Base-by-base conservation (phyloP, 129 eudicot species). In the Silybum marianum region DNA sequence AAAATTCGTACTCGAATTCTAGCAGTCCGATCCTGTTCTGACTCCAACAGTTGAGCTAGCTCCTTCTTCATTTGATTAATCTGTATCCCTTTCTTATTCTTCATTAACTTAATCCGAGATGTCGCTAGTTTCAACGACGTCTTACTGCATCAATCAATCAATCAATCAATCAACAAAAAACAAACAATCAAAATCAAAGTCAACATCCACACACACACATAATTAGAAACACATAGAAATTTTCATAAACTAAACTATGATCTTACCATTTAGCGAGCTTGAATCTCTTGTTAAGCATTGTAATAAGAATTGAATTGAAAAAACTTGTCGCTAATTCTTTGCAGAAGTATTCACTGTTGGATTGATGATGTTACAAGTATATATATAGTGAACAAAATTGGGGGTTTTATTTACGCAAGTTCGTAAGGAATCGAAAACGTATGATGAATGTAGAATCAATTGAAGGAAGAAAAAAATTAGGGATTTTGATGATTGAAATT, bases 11-110 rank as follows among this genome's bases (percentile, higher is more conserved):
- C 99, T 69, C 97, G 88, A 86, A 95, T 93, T 77, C 93, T 73
- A 0, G 99, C 99, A n/a, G 98, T 87, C 46, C 84, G 97, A 48
- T 92, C 93, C 77, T 95, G 91, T 10, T 91, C 93, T 18, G 95
- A 73, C 6, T 91, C 89, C 25, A 95, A 89, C 90, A 95, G 75
- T 74, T 91, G 97, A 60, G 99, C 97, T 69, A 95, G 32, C 62
- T 95, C 98, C 76, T 82, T 83, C 90, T 87, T 95, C 93, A 91
- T 83, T 83, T 93, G 97, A 74, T 74, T 87, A 54, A 95, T 63
- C 66, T 91, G 98, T 9, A 77, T 82, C 26, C 75, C 93, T 80
- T 93, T 95, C 81, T 95, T 95, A 65, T 95, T 95, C 92, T 85
- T 93, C 95, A 95, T 54, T 11, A 95, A 42, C 85, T 93, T 93